Percentiles rank a stretch among this genome's conserved stretches.
Evolutionary conservation across 1,139 yeast genomes (phyloP).

Genomic region (Geotrichum macrosporum): DNA sequence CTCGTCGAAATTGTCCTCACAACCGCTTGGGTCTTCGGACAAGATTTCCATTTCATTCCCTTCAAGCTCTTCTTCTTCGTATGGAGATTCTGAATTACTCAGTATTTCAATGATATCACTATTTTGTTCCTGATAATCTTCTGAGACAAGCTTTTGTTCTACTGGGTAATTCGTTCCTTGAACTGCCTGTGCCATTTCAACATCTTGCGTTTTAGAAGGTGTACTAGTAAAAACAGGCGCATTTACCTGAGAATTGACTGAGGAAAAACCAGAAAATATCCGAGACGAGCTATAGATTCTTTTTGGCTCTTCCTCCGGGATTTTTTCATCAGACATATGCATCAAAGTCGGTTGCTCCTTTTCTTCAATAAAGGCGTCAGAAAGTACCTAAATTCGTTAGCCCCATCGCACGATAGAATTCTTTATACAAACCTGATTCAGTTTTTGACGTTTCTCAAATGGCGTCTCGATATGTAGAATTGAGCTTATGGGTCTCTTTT

Average conservation of each 20-base stretch:
- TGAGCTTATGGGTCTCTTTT: constrained; percentile 16
- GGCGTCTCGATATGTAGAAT: constrained; percentile 8
- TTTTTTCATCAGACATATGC: background rate
- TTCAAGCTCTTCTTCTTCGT: background rate
- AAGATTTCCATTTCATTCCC: too few relatives aligned
- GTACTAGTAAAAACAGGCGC: background rate
- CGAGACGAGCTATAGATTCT: too few relatives aligned
- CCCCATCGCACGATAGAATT: background rate
- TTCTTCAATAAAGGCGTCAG: background rate
- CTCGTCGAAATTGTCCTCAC: too few relatives aligned
- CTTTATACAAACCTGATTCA: background rate
- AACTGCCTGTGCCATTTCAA: background rate
- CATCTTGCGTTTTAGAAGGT: background rate
- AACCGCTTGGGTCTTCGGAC: too few relatives aligned
- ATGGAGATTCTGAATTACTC: background rate
- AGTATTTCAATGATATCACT: background rate
- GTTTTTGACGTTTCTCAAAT: constrained; percentile 6
- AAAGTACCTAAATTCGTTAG: constrained; percentile 2
- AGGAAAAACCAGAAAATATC: too few relatives aligned
- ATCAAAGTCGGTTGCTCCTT: background rate
- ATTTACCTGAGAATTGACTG: too few relatives aligned
- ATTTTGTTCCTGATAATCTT: too few relatives aligned
- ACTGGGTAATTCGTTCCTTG: background rate
- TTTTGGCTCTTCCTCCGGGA: background rate
- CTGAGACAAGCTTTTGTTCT: too few relatives aligned